Evolutionary conservation across 1,284 basidiomycete species (phyloP), one percentile per base, ranked within the genome.

Genomic region (Cutaneotrichosporon cutaneum): DNA sequence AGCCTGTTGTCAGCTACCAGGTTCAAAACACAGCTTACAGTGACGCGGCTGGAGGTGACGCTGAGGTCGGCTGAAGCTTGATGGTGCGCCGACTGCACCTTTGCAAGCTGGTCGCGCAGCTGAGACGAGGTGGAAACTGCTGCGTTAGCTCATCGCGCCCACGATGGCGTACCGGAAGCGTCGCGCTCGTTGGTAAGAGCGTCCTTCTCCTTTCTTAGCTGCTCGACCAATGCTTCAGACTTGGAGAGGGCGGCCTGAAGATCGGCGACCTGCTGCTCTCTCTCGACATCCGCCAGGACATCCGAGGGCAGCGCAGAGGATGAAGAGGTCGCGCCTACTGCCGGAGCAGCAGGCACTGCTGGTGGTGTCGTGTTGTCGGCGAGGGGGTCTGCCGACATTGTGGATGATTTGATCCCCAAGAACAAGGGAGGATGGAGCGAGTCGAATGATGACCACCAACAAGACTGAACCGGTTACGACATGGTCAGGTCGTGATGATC

Each of bases 241-340:
- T 69, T 64, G 44, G 65, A 66, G 13, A 77, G 62, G 16, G 61
- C 63, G 6, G 67, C 62, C 48, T 76, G 70, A 21, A 74, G 68
- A 65, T 79, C 77, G 9, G 69, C 67, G 9, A 77, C 62, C 18
- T 73, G 73, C 56, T 79, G 76, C 50, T 80, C 76, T 13, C 72
- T 68, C 66, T 81, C 80, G 18, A 78, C 75, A 54, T 77, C 72
- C 26, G 70, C 65, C n/a, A 74, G 64, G 14, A 80, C 63, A 32
- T 76, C 72, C 16, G 59, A 56, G 1, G 65, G 58, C 27, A 61
- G 61, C 18, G 54, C 33, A n/a, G 51, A 52, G 24, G 54, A 26
- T n/a, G 50, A 50, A 4, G 63, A 61, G 26, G 56, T 14, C n/a
- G 52, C 44, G 9, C 36, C 35, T 4, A 32, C 22, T 6, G 55